These are phyloP conservation scores for Tricholoma terreum DNA, from an alignment of 768 basidiomycete genomes.

Conservation along the genomic window DNA sequence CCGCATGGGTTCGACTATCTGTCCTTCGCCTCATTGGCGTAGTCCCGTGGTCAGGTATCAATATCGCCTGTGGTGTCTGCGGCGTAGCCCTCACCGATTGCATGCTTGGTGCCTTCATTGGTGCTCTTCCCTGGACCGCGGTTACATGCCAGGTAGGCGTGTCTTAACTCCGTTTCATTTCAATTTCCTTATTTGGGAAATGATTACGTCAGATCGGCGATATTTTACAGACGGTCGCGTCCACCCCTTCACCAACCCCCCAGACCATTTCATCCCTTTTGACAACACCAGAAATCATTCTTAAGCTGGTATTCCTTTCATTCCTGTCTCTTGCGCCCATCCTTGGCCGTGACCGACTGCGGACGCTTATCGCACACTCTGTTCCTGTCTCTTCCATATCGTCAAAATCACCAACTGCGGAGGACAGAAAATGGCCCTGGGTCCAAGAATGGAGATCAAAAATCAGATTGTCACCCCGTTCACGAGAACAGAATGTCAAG, in stretches of 20 bases:
- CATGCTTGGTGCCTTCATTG: conserved; percentile 79
- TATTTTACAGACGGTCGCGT: conserved; percentile 80
- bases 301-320: conserved; percentile 81
- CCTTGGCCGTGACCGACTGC: conserved; percentile 65
- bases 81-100: conserved; percentile 76
- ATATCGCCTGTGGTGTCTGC: conserved; percentile 92
- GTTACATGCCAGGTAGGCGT: conserved; percentile 79
- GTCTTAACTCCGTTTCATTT: conserved; percentile 23
- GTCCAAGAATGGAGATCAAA: conserved; percentile 66
- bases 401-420: conserved; percentile 15
- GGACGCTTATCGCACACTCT: conserved; percentile 46
- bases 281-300: conserved; percentile 75
- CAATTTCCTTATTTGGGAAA: conserved; percentile 5
- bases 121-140: conserved; percentile 84
- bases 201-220: conserved; percentile 66
- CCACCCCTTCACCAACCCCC: conserved; percentile 62
- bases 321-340: conserved; percentile 86
- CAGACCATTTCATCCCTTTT: conserved; percentile 86
- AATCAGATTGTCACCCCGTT: conserved; percentile 52
- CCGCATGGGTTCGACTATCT: conserved; percentile 82
- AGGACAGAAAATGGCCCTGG: conserved; percentile 52
- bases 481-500: conserved; percentile 42
- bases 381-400: conserved; percentile 14
- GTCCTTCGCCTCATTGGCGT: conserved; percentile 88
- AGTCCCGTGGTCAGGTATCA: conserved; percentile 96